Evolutionary conservation across 1,139 yeast genomes (phyloP).

Genomic region (Geotrichum phurueaensis): DNA sequence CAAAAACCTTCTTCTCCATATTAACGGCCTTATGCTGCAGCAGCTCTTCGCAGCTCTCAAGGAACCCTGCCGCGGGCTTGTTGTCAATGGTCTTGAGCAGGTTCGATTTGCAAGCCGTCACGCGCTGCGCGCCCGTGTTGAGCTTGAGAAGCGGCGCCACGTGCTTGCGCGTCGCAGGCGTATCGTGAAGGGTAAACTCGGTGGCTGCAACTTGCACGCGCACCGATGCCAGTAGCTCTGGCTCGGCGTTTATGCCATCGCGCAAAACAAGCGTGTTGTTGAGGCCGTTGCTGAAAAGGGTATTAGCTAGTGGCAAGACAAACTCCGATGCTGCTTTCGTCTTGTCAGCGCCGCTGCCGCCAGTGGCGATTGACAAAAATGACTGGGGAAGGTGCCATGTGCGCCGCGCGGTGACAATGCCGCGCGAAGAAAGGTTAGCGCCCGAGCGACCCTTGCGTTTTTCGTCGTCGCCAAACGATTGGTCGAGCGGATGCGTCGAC

Average conservation of each 20-base stretch:
- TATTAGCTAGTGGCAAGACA: constrained; percentile 33
- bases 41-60: constrained; percentile 43
- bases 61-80: constrained; percentile 47
- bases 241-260: not conserved
- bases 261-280: not conserved
- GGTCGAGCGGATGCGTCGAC: constrained; percentile 22
- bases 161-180: not conserved
- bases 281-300: constrained; percentile 32
- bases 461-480: constrained; percentile 7
- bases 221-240: not conserved
- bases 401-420: constrained; percentile 22
- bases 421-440: constrained; percentile 15
- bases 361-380: constrained; percentile 23
- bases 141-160: constrained; percentile 26
- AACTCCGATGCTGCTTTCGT: constrained; percentile 14
- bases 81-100: constrained; percentile 46
- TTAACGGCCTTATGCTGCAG: constrained; percentile 38
- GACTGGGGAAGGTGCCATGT: constrained; percentile 29
- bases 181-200: not conserved
- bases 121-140: constrained; percentile 28
- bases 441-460: constrained; percentile 5
- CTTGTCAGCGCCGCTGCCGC: constrained; percentile 2
- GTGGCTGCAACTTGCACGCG: not conserved
- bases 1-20: constrained; percentile 37
- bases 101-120: constrained; percentile 48